These are phyloP conservation scores for Tetrapisispora fleetii DNA, from an alignment of 805 yeast genomes.

Conservation along the genomic window DNA sequence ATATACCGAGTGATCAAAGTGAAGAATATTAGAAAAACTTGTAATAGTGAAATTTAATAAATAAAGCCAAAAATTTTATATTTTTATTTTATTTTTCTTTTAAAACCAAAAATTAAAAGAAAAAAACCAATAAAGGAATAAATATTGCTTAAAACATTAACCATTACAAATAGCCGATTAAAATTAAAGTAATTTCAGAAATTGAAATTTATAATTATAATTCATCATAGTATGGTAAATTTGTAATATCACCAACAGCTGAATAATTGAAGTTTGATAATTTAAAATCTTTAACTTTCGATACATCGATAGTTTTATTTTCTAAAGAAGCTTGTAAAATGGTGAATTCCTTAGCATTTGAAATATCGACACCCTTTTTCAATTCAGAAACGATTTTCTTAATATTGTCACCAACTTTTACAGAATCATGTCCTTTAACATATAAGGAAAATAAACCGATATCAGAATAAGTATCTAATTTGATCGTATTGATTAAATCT, in stretches of 20 bases:
- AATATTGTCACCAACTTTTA: conserved; percentile 50
- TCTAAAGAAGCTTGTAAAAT: conserved; percentile 35
- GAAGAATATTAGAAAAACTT: conserved; percentile 1
- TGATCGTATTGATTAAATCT: conserved; percentile 42
- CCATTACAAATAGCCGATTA: neutral
- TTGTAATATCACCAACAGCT: conserved; percentile 81
- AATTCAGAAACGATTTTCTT: conserved; percentile 45
- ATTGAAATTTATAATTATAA: conserved; percentile 45
- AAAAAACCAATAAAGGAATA: too few relatives aligned
- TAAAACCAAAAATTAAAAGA: too few relatives aligned
- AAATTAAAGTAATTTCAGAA: too few relatives aligned
- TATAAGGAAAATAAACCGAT: conserved; percentile 72
- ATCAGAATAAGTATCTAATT: conserved; percentile 58
- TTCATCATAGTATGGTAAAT: conserved; percentile 84
- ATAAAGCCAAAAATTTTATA: neutral
- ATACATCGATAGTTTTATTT: conserved; percentile 30
- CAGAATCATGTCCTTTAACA: conserved; percentile 50
- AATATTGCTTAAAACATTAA: too few relatives aligned
- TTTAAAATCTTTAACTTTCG: conserved; percentile 35
- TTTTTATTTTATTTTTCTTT: neutral
- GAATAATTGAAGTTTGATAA: conserved; percentile 67
- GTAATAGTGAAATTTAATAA: neutral
- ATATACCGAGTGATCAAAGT: neutral
- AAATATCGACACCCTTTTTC: conserved; percentile 44
- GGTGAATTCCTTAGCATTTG: conserved; percentile 50